phyloP scores from a whole-genome alignment of 805 yeast genomes.

The Metschnikowia similis region DNA sequence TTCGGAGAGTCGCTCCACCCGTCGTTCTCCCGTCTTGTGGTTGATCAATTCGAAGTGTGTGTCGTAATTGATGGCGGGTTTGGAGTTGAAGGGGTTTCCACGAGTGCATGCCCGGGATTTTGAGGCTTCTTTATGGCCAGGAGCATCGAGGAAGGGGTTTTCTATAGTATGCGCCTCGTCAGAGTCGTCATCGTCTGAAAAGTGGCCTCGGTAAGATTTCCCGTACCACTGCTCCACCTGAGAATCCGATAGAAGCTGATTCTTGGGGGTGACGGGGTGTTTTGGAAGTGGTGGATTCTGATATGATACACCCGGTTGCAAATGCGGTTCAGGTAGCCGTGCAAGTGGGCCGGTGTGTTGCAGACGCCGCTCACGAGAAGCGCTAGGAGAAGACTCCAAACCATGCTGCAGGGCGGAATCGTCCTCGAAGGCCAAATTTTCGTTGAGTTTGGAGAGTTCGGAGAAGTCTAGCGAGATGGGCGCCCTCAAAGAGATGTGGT shows the following conservation, averaged over 20 bases:
- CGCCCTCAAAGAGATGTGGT: constrained; percentile 5
- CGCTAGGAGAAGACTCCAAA: not conserved
- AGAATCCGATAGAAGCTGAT: constrained; percentile 30
- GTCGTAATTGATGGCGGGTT: constrained; percentile 24
- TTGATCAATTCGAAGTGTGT: constrained; percentile 39
- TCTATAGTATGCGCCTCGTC: constrained; percentile 12
- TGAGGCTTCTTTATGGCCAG: not conserved
- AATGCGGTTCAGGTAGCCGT: not conserved
- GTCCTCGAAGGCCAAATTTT: constrained; percentile 26
- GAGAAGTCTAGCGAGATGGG: constrained; percentile 17
- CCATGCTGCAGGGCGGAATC: constrained; percentile 7
- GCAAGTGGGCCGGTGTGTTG: not conserved
- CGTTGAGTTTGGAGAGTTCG: constrained; percentile 18
- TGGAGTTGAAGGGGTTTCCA: constrained; percentile 26
- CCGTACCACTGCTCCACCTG: constrained; percentile 37
- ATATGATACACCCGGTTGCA: not conserved
- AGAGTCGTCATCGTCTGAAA: constrained; percentile 27
- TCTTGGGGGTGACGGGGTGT: constrained; percentile 28
- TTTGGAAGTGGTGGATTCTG: not conserved
- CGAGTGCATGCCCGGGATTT: not conserved
- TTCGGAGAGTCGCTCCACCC: constrained; percentile 24
- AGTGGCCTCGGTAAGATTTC: constrained; percentile 25
- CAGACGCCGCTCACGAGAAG: not conserved
- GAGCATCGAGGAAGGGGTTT: constrained; percentile 5
- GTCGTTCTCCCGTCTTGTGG: constrained; percentile 39